Percentiles rank a stretch among this genome's conserved stretches.
phyloP scores from a whole-genome alignment of 257 asterid species.

The Mentha longifolia region DNA sequence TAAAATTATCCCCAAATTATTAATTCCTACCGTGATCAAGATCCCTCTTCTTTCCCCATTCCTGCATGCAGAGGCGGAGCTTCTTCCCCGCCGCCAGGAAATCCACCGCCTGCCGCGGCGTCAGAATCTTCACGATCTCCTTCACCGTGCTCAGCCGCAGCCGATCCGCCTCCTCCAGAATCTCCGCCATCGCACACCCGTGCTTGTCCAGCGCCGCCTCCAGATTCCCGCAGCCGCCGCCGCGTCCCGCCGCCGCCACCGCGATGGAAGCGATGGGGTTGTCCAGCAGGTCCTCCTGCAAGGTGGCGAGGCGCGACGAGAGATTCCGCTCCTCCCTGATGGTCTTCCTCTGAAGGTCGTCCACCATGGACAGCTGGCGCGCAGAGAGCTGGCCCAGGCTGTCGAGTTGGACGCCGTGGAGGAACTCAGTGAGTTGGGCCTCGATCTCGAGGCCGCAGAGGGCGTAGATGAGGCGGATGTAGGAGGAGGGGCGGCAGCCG shows the following conservation, averaged over 20 bases:
- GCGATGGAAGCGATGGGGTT: conserved; percentile 45
- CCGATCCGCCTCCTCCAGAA: conserved; percentile 50
- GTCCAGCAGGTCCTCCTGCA: conserved; percentile 54
- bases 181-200: conserved; percentile 35
- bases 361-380: conserved; percentile 41
- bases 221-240: background rate
- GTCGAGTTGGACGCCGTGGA: conserved; percentile 39
- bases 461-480: conserved; percentile 49
- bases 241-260: background rate
- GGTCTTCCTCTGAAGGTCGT: conserved; percentile 44
- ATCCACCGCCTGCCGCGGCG: conserved; percentile 62
- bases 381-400: conserved; percentile 39
- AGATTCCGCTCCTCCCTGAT: conserved; percentile 45
- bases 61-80: conserved; percentile 45
- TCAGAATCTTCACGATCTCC: conserved; percentile 44
- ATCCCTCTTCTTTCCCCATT: conserved; percentile 58
- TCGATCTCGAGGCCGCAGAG: conserved; percentile 50
- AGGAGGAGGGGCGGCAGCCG: conserved; percentile 62
- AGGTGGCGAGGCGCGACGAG: conserved; percentile 34
- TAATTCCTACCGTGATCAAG: conserved; percentile 42
- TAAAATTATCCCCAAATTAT: background rate
- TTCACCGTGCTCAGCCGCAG: conserved; percentile 47
- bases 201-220: conserved; percentile 49
- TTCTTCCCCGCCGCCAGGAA: conserved; percentile 55
- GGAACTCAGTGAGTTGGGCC: conserved; percentile 38